These are phyloP conservation scores for Penicillium diatomitis DNA, from an alignment of 495 filamentous ascomycete genomes.

Conservation along the genomic window DNA sequence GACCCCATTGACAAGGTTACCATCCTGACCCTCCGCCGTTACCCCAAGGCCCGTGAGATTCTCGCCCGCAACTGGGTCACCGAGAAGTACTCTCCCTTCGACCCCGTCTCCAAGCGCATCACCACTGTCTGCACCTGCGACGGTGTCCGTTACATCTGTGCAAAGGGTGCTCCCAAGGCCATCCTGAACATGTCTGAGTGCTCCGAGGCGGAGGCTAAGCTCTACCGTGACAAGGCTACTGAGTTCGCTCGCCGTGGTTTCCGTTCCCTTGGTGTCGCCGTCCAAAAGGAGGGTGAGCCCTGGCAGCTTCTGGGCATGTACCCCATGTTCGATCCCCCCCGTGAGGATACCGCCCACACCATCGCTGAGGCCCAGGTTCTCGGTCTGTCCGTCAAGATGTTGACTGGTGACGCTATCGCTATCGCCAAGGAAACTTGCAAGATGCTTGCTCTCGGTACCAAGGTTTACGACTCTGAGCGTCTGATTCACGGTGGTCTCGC, in stretches of 20 bases:
- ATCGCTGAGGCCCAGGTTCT: slow-evolving; percentile 69
- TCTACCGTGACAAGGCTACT: slow-evolving; percentile 60
- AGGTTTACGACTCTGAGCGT: slow-evolving; percentile 69
- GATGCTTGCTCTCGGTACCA: slow-evolving; percentile 68
- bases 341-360: slow-evolving; percentile 70
- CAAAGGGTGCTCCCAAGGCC: slow-evolving; percentile 69
- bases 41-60: slow-evolving; percentile 64
- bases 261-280: slow-evolving; percentile 70
- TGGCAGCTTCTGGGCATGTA: slow-evolving; percentile 68
- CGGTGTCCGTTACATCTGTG: slow-evolving; percentile 57
- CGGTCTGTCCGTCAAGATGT: slow-evolving; percentile 70
- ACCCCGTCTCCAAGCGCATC: slow-evolving; percentile 72
- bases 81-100: slow-evolving; percentile 69
- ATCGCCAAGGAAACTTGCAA: slow-evolving; percentile 77
- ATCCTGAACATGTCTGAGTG: slow-evolving; percentile 58
- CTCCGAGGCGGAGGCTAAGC: slow-evolving; percentile 51
- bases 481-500: slow-evolving; percentile 67
- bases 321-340: slow-evolving; percentile 70
- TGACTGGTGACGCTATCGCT: slow-evolving; percentile 71
- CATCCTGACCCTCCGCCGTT: slow-evolving; percentile 62
- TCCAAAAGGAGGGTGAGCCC: slow-evolving; percentile 55
- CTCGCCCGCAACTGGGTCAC: slow-evolving; percentile 62
- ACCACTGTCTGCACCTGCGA: slow-evolving; percentile 57
- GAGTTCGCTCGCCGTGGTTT: slow-evolving; percentile 75
- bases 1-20: slow-evolving; percentile 74